These are phyloP conservation scores for Gleditsia sinensis DNA, from an alignment of 306 rosid species.

Conservation along the genomic window DNA sequence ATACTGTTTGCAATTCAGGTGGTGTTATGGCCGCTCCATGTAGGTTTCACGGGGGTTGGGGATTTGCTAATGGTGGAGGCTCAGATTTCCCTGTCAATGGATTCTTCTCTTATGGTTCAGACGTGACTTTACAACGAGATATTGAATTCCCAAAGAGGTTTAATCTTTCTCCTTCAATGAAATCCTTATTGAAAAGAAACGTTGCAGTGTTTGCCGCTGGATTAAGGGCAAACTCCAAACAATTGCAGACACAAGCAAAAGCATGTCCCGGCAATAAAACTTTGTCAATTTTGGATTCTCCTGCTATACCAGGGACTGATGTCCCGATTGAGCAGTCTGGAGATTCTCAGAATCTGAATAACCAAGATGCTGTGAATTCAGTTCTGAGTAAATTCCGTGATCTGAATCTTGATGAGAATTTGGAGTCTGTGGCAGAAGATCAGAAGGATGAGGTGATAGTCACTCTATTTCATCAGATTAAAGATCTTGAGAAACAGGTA, in stretches of 20 bases:
- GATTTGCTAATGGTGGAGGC: constrained; percentile 61
- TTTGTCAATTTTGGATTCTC: constrained; percentile 36
- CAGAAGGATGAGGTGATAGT: constrained; percentile 68
- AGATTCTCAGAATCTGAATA: constrained; percentile 45
- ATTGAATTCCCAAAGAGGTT: constrained; percentile 71
- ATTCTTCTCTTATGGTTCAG: constrained; percentile 44
- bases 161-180: constrained; percentile 74
- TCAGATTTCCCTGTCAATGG: constrained; percentile 50
- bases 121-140: constrained; percentile 53
- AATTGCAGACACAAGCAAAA: constrained; percentile 38
- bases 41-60: constrained; percentile 71
- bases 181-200: constrained; percentile 61
- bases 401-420: constrained; percentile 63
- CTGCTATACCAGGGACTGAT: constrained; percentile 40
- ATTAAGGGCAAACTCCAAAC: constrained; percentile 59
- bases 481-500: constrained; percentile 72
- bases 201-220: constrained; percentile 78
- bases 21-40: constrained; percentile 50
- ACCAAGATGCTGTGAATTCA: constrained; percentile 59
- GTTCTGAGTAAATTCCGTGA: constrained; percentile 66
- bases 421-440: constrained; percentile 60
- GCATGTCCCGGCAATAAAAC: constrained; percentile 14
- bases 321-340: constrained; percentile 37
- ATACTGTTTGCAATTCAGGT: constrained; percentile 39
- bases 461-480: constrained; percentile 58